Evolutionary conservation across 2,329 filamentous ascomycete species (phyloP).

Genomic region (Lanzia echinophila): DNA sequence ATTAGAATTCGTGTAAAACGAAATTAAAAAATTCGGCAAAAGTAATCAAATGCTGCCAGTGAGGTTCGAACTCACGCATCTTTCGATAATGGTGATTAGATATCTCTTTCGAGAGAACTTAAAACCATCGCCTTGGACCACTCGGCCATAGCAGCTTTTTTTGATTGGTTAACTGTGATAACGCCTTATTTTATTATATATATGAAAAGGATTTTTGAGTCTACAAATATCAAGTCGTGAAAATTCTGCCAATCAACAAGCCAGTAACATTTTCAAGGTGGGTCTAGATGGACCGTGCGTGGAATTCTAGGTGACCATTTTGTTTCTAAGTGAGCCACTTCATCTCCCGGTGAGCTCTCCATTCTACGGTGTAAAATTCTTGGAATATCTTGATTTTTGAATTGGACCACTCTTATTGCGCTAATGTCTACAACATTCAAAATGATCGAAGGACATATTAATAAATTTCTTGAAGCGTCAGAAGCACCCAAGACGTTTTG

Average conservation of each 20-base stretch:
- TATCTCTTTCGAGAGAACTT: slow-evolving; percentile 14
- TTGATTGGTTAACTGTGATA: not conserved
- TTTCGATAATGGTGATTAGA: slow-evolving; percentile 28
- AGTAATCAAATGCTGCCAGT: slow-evolving; percentile 16
- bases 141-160: slow-evolving; percentile 21
- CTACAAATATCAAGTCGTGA: too few relatives aligned
- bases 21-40: not conserved
- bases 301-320: too few relatives aligned
- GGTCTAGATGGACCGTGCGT: too few relatives aligned
- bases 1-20: not conserved
- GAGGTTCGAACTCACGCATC: slow-evolving; percentile 31
- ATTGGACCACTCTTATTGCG: too few relatives aligned
- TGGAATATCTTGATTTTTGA: too few relatives aligned
- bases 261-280: too few relatives aligned
- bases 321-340: too few relatives aligned
- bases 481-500: slow-evolving; percentile 13
- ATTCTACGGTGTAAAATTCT: too few relatives aligned
- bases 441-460: not conserved
- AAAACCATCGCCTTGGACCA: slow-evolving; percentile 30
- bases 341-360: too few relatives aligned
- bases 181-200: not conserved
- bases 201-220: too few relatives aligned
- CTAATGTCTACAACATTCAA: too few relatives aligned
- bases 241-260: too few relatives aligned
- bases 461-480: not conserved